Evolutionary conservation across 1,284 basidiomycete species (phyloP).

Genomic region (Somion occarium): DNA sequence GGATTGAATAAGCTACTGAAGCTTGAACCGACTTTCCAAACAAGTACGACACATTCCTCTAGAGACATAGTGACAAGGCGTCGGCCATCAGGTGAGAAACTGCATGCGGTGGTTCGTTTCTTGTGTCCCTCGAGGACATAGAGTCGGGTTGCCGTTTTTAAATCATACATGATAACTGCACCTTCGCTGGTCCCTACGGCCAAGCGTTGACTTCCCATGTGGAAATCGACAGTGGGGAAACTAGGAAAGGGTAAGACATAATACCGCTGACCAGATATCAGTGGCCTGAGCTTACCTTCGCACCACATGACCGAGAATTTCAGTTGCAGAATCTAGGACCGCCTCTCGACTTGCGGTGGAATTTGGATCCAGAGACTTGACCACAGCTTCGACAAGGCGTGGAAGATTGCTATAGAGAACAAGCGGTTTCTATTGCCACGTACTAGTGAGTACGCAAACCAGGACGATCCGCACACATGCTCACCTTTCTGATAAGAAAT

Average conservation of each 20-base stretch:
- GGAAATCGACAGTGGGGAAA: constrained; percentile 91
- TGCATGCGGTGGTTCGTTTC: constrained; percentile 72
- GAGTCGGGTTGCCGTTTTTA: constrained; percentile 91
- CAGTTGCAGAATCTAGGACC: constrained; percentile 87
- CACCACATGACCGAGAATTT: constrained; percentile 88
- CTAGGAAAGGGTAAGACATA: constrained; percentile 34
- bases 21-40: constrained; percentile 89
- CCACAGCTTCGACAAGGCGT: constrained; percentile 89
- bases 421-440: constrained; percentile 63
- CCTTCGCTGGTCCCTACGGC: constrained; percentile 95
- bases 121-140: constrained; percentile 94
- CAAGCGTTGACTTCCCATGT: constrained; percentile 79
- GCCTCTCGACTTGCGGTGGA: constrained; percentile 80
- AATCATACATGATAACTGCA: constrained; percentile 92
- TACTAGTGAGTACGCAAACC: neutral
- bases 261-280: neutral
- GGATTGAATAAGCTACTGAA: constrained; percentile 88
- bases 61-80: constrained; percentile 86
- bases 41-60: constrained; percentile 75
- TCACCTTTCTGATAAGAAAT: constrained; percentile 87
- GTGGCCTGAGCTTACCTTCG: constrained; percentile 67
- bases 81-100: constrained; percentile 91
- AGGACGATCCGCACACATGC: constrained; percentile 8
- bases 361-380: constrained; percentile 94
- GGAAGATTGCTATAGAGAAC: constrained; percentile 87